These are phyloP conservation scores for Botrytis medusae DNA, from an alignment of 2,329 filamentous ascomycete genomes.

Conservation along the genomic window DNA sequence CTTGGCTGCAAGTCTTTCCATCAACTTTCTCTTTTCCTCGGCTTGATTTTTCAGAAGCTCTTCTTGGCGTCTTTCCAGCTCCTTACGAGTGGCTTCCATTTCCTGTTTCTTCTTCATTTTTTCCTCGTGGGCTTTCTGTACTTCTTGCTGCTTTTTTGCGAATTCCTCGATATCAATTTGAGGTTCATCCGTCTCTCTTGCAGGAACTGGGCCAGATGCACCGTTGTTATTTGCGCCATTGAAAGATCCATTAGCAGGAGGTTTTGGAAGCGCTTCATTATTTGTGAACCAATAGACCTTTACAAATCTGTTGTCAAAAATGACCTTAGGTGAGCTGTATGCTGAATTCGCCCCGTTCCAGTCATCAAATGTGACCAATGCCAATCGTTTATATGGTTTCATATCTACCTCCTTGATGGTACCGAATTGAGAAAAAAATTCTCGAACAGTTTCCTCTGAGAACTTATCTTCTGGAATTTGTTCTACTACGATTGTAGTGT, in stretches of 20 bases:
- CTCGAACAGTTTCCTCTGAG: slow-evolving; percentile 61
- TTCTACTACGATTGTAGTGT: slow-evolving; percentile 72
- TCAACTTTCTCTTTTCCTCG: slow-evolving; percentile 61
- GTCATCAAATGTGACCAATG: slow-evolving; percentile 66
- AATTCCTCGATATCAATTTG: slow-evolving; percentile 71
- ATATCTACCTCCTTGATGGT: slow-evolving; percentile 62
- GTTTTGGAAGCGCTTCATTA: slow-evolving; percentile 41
- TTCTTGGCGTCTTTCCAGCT: slow-evolving; percentile 64
- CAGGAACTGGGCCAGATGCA: slow-evolving; percentile 25
- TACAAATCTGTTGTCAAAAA: slow-evolving; percentile 84
- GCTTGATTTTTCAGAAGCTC: slow-evolving; percentile 62
- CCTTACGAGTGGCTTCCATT: slow-evolving; percentile 59
- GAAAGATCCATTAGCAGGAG: slow-evolving; percentile 34
- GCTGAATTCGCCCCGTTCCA: slow-evolving; percentile 68
- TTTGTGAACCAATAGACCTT: slow-evolving; percentile 77
- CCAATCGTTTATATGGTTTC: slow-evolving; percentile 64
- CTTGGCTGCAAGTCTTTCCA: slow-evolving; percentile 62
- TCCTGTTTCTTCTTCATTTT: slow-evolving; percentile 62
- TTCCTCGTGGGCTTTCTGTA: slow-evolving; percentile 67
- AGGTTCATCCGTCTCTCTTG: slow-evolving; percentile 40
- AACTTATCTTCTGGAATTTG: slow-evolving; percentile 73
- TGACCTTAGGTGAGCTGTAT: slow-evolving; percentile 73
- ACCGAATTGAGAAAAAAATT: slow-evolving; percentile 74
- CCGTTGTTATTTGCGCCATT: slow-evolving; percentile 39
- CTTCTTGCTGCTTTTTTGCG: slow-evolving; percentile 66